phyloP scores from a whole-genome alignment of 2,329 filamentous ascomycete species.

The Leptographium galeiforme region DNA sequence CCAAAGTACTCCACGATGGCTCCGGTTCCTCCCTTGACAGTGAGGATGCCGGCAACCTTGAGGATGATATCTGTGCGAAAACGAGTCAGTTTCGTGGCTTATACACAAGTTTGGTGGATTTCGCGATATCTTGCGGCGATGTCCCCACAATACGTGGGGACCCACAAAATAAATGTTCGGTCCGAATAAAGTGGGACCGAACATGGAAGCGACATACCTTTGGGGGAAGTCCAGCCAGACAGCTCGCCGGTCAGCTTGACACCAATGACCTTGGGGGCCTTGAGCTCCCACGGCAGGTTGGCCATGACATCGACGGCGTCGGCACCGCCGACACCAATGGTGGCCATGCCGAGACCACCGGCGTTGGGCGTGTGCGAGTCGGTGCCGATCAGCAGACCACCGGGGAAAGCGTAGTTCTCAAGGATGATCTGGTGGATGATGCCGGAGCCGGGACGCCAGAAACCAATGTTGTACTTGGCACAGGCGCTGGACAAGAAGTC shows the following conservation, averaged over 20 bases:
- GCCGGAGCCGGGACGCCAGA: slow-evolving; percentile 97
- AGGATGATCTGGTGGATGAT: slow-evolving; percentile 99
- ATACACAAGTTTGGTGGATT: no score
- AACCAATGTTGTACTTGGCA: slow-evolving; percentile 99
- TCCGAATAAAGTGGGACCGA: no score
- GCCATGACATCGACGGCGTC: slow-evolving; percentile 99
- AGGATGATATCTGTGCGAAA: slow-evolving; percentile 70
- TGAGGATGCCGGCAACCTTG: slow-evolving; percentile 91
- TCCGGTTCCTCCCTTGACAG: slow-evolving; percentile 95
- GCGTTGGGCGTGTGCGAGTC: slow-evolving; percentile 97
- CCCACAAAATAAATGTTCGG: no score
- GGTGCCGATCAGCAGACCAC: slow-evolving; percentile 88
- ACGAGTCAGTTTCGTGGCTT: not conserved
- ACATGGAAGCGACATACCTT: no score
- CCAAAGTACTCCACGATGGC: slow-evolving; percentile 62
- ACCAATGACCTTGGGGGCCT: slow-evolving; percentile 94
- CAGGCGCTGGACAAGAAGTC: slow-evolving; percentile 89
- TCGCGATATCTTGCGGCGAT: not conserved
- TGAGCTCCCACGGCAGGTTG: slow-evolving; percentile 92
- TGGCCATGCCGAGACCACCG: slow-evolving; percentile 87
- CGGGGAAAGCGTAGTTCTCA: slow-evolving; percentile 98
- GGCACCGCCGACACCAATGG: slow-evolving; percentile 94
- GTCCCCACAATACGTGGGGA: no score
- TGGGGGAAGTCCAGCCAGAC: slow-evolving; percentile 83
- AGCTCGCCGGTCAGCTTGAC: slow-evolving; percentile 84